phyloP scores from a whole-genome alignment of 75 land plant genomes.

The Pinus albicaulis region DNA sequence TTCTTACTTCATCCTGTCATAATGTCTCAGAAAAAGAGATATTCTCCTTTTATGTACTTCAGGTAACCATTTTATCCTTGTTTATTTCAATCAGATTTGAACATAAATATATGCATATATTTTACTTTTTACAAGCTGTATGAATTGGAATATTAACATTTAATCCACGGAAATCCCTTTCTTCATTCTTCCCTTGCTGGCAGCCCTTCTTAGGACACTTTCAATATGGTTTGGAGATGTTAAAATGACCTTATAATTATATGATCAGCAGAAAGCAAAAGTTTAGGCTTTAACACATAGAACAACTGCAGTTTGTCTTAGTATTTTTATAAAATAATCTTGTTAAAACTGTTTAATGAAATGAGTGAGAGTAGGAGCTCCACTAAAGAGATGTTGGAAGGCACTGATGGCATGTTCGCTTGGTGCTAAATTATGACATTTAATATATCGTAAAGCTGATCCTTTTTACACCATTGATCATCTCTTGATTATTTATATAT shows the following conservation, averaged over 20 bases:
- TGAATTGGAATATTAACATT: neutral
- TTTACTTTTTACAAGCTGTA: neutral
- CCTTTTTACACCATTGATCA: neutral
- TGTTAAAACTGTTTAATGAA: neutral
- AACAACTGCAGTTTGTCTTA: neutral
- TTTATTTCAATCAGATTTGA: too few relatives aligned
- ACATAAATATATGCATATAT: neutral
- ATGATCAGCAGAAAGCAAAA: neutral
- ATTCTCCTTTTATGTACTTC: neutral
- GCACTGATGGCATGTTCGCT: neutral
- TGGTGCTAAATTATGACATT: neutral
- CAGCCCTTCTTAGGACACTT: neutral
- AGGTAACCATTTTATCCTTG: neutral
- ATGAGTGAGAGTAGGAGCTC: neutral
- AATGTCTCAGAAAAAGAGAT: neutral
- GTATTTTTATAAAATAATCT: neutral
- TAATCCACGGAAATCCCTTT: neutral
- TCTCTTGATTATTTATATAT: neutral
- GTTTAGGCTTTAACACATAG: too few relatives aligned
- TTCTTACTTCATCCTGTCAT: neutral
- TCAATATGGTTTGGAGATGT: neutral
- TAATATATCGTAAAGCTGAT: neutral
- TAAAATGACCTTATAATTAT: neutral
- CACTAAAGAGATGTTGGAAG: neutral
- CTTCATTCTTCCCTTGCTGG: neutral